Evolutionary conservation across 306 rosid species (phyloP).

Genomic region (Sechiopsis laciniata): DNA sequence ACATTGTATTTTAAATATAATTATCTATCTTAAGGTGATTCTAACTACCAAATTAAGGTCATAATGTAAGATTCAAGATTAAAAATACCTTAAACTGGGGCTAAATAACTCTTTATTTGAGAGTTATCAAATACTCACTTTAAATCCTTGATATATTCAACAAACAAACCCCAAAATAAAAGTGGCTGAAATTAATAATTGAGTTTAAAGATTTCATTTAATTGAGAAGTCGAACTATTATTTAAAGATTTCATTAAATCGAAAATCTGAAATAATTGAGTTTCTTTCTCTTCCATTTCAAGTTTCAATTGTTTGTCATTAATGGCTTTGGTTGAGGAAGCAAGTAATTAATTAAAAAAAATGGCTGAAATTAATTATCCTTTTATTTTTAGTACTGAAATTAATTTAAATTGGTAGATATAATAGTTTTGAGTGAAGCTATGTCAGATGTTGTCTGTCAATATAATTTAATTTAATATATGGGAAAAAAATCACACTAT

Average conservation of each 20-base stretch:
- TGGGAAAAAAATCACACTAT: background rate
- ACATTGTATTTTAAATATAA: too few species aligned
- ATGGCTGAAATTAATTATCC: conserved; percentile 1
- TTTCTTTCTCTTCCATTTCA: background rate
- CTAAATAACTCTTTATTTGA: too few species aligned
- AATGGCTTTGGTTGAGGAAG: background rate
- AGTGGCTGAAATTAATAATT: too few species aligned
- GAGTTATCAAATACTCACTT: too few species aligned
- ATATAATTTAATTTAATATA: background rate
- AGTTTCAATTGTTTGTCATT: background rate
- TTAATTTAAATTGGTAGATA: background rate
- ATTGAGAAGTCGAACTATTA: too few species aligned
- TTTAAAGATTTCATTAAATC: background rate
- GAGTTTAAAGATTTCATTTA: too few species aligned
- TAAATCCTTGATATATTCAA: too few species aligned
- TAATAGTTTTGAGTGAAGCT: background rate
- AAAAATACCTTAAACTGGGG: too few species aligned
- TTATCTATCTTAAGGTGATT: too few species aligned
- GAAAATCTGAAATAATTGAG: background rate
- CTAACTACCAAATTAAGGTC: too few species aligned
- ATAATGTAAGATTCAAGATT: too few species aligned
- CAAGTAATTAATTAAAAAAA: background rate
- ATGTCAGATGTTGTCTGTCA: conserved; percentile 9
- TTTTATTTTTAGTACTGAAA: background rate
- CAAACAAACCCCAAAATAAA: too few species aligned